These are phyloP conservation scores for Xerocomellus chrysenteron DNA, from an alignment of 768 basidiomycete genomes.

Conservation along the genomic window DNA sequence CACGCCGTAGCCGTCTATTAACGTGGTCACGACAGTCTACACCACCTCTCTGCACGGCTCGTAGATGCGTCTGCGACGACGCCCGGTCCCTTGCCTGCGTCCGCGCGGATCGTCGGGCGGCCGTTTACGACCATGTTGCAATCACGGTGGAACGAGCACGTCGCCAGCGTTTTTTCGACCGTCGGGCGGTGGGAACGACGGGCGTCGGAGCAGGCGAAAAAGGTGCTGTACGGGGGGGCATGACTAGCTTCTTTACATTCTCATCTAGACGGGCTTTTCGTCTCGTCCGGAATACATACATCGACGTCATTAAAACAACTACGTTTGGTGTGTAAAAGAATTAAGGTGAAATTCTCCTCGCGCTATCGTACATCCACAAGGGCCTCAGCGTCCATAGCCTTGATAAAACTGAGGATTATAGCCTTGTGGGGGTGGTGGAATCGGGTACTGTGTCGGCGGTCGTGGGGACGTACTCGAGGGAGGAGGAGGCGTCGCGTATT, in stretches of 20 bases:
- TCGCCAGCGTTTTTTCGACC: conserved; percentile 45
- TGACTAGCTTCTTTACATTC: no score
- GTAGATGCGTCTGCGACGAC: conserved; percentile 46
- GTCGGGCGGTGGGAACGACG: conserved; percentile 47
- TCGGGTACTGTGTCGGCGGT: conserved; percentile 26
- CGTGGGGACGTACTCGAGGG: conserved; percentile 14
- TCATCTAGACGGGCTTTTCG: no score
- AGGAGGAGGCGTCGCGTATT: conserved; percentile 22
- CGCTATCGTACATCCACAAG: no score
- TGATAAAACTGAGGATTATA: conserved; percentile 16
- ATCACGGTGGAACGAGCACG: conserved; percentile 58
- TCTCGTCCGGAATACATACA: no score
- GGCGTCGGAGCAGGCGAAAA: conserved; percentile 47
- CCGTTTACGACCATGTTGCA: conserved; percentile 51
- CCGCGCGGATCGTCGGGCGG: conserved; percentile 46
- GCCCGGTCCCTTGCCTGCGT: conserved; percentile 54
- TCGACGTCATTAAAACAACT: no score
- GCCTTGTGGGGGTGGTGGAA: conserved; percentile 33
- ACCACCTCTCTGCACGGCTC: conserved; percentile 49
- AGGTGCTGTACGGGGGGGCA: conserved; percentile 42
- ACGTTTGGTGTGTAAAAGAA: no score
- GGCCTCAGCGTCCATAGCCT: conserved; percentile 28
- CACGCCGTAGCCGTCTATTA: no score
- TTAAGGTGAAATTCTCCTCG: no score
- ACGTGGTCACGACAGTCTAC: conserved; percentile 51